These are phyloP conservation scores for Vaccinium darrowii DNA, from an alignment of 148 eudicot species.

Conservation along the genomic window DNA sequence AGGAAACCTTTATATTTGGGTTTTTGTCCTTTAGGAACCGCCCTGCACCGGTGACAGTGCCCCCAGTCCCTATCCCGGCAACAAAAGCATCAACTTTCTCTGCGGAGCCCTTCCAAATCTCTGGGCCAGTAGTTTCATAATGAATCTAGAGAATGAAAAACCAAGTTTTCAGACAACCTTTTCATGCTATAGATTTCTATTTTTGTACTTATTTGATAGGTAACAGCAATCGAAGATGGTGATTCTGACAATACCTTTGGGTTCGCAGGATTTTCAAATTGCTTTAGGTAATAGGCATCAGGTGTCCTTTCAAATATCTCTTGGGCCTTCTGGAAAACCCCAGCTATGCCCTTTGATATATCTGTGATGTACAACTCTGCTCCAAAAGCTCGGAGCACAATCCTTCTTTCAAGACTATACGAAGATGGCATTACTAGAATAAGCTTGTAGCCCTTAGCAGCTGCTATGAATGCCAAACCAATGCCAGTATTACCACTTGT, in stretches of 20 bases:
- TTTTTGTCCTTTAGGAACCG: conserved; percentile 78
- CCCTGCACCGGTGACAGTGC: conserved; percentile 77
- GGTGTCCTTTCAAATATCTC: conserved; percentile 71
- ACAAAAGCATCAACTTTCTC: conserved; percentile 76
- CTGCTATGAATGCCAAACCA: conserved; percentile 85
- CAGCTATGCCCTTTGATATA: conserved; percentile 49
- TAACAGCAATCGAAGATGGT: not conserved
- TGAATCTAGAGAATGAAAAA: conserved; percentile 49
- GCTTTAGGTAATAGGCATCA: conserved; percentile 49
- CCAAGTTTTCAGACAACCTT: not conserved
- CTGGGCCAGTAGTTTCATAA: conserved; percentile 89
- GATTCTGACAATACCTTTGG: conserved; percentile 52
- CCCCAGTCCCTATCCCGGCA: conserved; percentile 77
- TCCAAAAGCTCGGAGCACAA: conserved; percentile 68
- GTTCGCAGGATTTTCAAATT: conserved; percentile 78
- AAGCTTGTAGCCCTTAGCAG: conserved; percentile 76
- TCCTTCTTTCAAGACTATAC: conserved; percentile 67
- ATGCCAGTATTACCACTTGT: conserved; percentile 93
- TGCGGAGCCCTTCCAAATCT: conserved; percentile 70
- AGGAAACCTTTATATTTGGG: conserved; percentile 62
- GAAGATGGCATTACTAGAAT: conserved; percentile 62
- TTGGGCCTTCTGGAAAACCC: conserved; percentile 37
- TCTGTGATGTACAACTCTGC: conserved; percentile 65
- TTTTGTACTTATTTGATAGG: not conserved
- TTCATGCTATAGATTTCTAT: not conserved